A percentile compares a stretch with the other conserved stretches of the same genome.
Conservation (phyloP, 768 basidiomycete species). For the Lactifluus hygrophoroides region DNA sequence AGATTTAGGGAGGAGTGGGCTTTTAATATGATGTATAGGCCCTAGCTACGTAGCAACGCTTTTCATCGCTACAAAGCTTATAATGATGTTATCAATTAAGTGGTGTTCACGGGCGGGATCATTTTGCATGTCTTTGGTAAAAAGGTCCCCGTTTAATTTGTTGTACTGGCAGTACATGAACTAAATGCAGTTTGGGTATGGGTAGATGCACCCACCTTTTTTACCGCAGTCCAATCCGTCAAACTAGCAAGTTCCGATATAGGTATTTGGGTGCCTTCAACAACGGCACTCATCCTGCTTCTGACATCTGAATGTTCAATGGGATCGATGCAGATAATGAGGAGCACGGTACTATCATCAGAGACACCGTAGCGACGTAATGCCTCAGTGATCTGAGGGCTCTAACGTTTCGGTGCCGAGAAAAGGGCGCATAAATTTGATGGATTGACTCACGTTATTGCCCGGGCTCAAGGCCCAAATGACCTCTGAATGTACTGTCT, state of each 20-base stretch:
- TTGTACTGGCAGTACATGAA: conserved; percentile 48
- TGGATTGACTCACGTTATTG: conserved; percentile 53
- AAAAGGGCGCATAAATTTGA: not conserved
- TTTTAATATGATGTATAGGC: not conserved
- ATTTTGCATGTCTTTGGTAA: conserved; percentile 30
- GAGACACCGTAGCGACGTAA: conserved; percentile 81
- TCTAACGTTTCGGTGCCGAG: not conserved
- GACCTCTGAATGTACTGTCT: conserved; percentile 86
- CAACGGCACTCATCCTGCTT: conserved; percentile 45
- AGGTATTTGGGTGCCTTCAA: conserved; percentile 48
- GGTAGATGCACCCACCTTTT: conserved; percentile 47
- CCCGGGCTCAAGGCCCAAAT: conserved; percentile 82
- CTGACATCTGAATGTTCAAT: conserved; percentile 36
- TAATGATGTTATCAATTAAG: conserved; percentile 56
- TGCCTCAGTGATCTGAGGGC: conserved; percentile 75
- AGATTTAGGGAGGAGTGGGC: not conserved
- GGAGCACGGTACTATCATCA: conserved; percentile 48
- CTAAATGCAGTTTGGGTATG: conserved; percentile 24
- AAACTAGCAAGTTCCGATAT: conserved; percentile 36
- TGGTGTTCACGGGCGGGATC: conserved; percentile 31
- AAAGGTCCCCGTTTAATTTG: conserved; percentile 54
- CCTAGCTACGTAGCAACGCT: conserved; percentile 36
- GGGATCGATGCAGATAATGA: conserved; percentile 61
- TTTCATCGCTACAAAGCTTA: conserved; percentile 79
- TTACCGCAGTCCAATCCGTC: conserved; percentile 66